phyloP scores from a whole-genome alignment of 2,329 filamentous ascomycete genomes.

The Alternaria triticina region DNA sequence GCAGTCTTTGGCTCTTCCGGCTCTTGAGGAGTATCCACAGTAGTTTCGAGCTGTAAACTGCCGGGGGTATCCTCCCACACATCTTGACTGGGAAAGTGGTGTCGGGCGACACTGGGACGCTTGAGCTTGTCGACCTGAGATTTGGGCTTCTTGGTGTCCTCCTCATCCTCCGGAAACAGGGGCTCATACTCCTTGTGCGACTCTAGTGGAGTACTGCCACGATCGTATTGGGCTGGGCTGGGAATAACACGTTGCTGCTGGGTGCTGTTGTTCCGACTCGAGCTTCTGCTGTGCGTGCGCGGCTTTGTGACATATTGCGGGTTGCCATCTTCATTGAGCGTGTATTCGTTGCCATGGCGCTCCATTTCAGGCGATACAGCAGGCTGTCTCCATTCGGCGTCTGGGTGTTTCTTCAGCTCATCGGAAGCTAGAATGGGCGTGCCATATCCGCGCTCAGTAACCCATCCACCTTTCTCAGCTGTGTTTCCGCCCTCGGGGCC shows the following conservation, averaged over 20 bases:
- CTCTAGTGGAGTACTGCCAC: conserved; percentile 72
- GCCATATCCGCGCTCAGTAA: conserved; percentile 67
- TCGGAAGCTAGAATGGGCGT: conserved; percentile 89
- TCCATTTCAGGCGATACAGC: conserved; percentile 76
- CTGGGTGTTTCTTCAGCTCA: conserved; percentile 77
- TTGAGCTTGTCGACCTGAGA: conserved; percentile 64
- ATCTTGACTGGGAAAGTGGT: conserved; percentile 90
- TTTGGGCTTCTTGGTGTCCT: conserved; percentile 61
- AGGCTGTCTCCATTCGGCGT: conserved; percentile 73
- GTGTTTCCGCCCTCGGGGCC: conserved; percentile 55
- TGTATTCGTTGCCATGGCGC: conserved; percentile 63
- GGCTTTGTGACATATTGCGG: conserved; percentile 57
- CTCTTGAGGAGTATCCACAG: conserved; percentile 81
- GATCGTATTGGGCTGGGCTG: conserved; percentile 55
- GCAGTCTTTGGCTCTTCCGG: conserved; percentile 54
- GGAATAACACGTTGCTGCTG: conserved; percentile 52
- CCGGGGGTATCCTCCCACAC: conserved; percentile 96
- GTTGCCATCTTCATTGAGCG: conserved; percentile 50
- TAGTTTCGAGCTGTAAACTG: conserved; percentile 77
- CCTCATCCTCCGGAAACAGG: conserved; percentile 79
- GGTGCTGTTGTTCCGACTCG: conserved; percentile 64
- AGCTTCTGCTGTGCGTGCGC: conserved; percentile 58
- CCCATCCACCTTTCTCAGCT: conserved; percentile 56
- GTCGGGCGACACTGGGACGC: conserved; percentile 55
- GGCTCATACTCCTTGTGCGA: conserved; percentile 95